Evolutionary conservation across 2,329 filamentous ascomycete genomes (phyloP), one percentile per base, ranked within the genome.

Genomic region (Achaetomium macrosporum): DNA sequence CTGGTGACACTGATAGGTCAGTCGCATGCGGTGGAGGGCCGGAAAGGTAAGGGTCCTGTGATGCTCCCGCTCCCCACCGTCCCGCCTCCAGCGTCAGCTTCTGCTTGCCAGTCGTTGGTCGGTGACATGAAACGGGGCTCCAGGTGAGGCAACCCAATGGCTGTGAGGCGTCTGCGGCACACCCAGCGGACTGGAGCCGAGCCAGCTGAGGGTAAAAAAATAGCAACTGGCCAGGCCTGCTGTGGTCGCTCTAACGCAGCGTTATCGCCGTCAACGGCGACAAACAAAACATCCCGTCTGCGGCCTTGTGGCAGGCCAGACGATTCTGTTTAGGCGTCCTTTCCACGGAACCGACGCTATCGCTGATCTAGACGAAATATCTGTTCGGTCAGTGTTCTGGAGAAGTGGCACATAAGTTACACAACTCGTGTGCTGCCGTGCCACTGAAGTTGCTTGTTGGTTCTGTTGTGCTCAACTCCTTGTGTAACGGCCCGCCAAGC

Each of bases 1-100:
- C 60, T 48, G 56, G 44, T 62, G 60, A 62, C 58, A 54, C 54
- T 45, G 44, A 61, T 54, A 59, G 56, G 53, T 46, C 47, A 40
- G 17, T 42, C 30, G 47, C 13, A 41, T 15, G 54, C 50, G 53
- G 57, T 57, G 57, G 49, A 57, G 50, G 48, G 55, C 42, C 43
- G 29, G 52, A 43, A 58, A 57, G 53, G 47, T 47, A 55, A 51
- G 52, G 54, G 53, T 53, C 56, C 48, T 54, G 51, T 57, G 56
- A 53, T 49, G 51, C 20, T 50, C 37, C 35, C 55, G 43, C 50
- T 29, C 45, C 49, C 41, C 43, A 37, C 31, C 15, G 39, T 13
- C 31, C 44, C 15, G 44, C 41, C n/a, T 39, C 33, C 33, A 17
- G 19, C 36, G 20, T 50, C 48, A 13, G 50, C 45, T n/a, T 51